Percentiles rank a stretch among this genome's conserved stretches.
Conservation (phyloP, 352 stramenopile species). For the Globisporangium nodosum region DNA sequence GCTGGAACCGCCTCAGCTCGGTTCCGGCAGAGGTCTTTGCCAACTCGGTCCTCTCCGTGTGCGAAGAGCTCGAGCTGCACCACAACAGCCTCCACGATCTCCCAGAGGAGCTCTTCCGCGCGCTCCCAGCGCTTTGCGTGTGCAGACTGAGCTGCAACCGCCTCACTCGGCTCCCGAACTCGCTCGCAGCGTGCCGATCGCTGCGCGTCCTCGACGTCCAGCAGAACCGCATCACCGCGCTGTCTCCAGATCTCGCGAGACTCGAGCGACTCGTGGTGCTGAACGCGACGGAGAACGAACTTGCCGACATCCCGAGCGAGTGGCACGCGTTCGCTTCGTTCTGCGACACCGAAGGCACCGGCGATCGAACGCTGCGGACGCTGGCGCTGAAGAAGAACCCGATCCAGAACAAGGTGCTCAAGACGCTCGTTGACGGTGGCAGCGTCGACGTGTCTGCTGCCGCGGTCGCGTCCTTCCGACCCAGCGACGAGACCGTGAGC, state of each 20-base stretch:
- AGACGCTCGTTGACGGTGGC: constrained; percentile 29
- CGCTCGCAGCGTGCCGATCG: constrained; percentile 22
- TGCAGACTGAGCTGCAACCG: constrained; percentile 41
- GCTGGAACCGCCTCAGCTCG: constrained; percentile 26
- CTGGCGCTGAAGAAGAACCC: constrained; percentile 48
- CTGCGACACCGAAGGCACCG: background rate
- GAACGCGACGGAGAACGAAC: constrained; percentile 42
- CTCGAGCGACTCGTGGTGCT: constrained; percentile 30
- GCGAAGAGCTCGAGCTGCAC: constrained; percentile 38
- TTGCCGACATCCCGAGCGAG: constrained; percentile 34
- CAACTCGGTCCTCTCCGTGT: constrained; percentile 14
- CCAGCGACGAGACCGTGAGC: constrained; percentile 22
- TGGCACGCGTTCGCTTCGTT: constrained; percentile 42
- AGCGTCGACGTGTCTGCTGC: constrained; percentile 3
- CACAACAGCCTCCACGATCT: constrained; percentile 41
- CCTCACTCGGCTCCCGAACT: constrained; percentile 24
- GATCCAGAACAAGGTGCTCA: constrained; percentile 24
- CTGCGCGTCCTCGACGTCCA: constrained; percentile 44
- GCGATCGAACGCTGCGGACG: constrained; percentile 26
- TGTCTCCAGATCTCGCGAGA: constrained; percentile 22
- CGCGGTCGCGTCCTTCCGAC: constrained; percentile 6
- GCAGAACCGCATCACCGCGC: constrained; percentile 32
- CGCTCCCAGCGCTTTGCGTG: constrained; percentile 26
- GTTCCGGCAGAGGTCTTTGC: constrained; percentile 15
- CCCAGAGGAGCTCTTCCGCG: constrained; percentile 31